Evolutionary conservation across 768 basidiomycete species (phyloP).

Genomic region (Jaapia argillacea): DNA sequence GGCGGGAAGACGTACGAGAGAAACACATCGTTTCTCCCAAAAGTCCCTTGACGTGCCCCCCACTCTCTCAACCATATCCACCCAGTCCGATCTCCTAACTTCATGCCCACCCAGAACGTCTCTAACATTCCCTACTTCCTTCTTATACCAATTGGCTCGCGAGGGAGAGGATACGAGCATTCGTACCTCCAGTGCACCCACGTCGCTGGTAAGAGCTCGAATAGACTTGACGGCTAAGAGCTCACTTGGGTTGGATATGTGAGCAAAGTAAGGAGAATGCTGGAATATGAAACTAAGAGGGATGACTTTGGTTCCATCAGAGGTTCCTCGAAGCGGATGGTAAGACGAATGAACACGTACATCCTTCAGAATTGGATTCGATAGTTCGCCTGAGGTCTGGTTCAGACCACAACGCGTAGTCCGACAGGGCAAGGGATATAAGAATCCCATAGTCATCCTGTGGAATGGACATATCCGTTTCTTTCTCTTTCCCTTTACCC

Average conservation of each 20-base stretch:
- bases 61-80: constrained; percentile 10
- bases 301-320: constrained; percentile 32
- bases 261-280: constrained; percentile 23
- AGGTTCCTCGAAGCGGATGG: constrained; percentile 3
- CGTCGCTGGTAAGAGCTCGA: too few relatives aligned
- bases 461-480: too few relatives aligned
- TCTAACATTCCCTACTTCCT: constrained; percentile 16
- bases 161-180: constrained; percentile 42
- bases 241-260: too few relatives aligned
- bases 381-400: constrained; percentile 40
- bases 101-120: constrained; percentile 49
- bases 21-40: constrained; percentile 59
- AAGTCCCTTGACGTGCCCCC: constrained; percentile 26
- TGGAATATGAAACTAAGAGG: constrained; percentile 44
- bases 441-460: constrained; percentile 41
- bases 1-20: constrained; percentile 42
- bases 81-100: constrained; percentile 45
- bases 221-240: too few relatives aligned
- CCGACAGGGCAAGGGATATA: constrained; percentile 53
- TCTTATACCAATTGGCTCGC: constrained; percentile 26
- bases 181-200: constrained; percentile 40
- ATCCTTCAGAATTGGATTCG: constrained; percentile 35
- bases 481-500: constrained; percentile 18
- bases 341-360: constrained; percentile 27
- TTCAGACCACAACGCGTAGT: constrained; percentile 60